Evolutionary conservation across 2,329 filamentous ascomycete genomes (phyloP), one percentile per base, ranked within the genome.

Genomic region (Epichloe festucae): DNA sequence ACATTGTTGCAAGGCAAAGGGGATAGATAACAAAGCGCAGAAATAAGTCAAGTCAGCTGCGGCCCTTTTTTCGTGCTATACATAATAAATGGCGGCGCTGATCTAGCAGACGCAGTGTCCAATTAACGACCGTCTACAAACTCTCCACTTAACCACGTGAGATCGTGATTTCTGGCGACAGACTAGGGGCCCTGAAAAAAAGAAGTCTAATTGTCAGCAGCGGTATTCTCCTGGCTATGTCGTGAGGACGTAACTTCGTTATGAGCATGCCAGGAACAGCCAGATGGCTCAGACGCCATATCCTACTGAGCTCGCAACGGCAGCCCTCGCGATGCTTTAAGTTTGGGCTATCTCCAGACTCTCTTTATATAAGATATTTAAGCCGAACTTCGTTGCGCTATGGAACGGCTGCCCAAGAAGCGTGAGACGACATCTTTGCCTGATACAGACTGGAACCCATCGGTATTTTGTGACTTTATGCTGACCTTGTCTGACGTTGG

Each of bases 221-320:
- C 34, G 19, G 23, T 4, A 35, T 8, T 17, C 46, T n/a, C 12
- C 31, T 43, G 17, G 31, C 12, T 17, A 34, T 50, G 47, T 31
- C 21, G 48, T 41, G 35, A 46, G 36, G 19, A 50, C 39, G 51
- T 52, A 51, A 43, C 52, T 42, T 55, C 63, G 66, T 59, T 51
- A 71, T 71, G 69, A 71, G 65, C 63, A 67, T 64, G 57, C 62
- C 65, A 52, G 62, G 64, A 60, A 61, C 65, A 53, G 60, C 61
- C 62, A 69, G 68, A 63, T 70, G 68, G 68, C 68, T 69, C 57
- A 68, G 64, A 59, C 64, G 67, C 61, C 67, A 63, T 62, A 62
- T 70, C 59, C 51, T 67, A 41, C 55, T 58, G 46, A 62, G 63
- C 53, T 55, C 59, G 21, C 60, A 59, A 56, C 61, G 62, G 54